phyloP scores from a whole-genome alignment of 2,329 filamentous ascomycete genomes.

The Trichoderma pleuroti region DNA sequence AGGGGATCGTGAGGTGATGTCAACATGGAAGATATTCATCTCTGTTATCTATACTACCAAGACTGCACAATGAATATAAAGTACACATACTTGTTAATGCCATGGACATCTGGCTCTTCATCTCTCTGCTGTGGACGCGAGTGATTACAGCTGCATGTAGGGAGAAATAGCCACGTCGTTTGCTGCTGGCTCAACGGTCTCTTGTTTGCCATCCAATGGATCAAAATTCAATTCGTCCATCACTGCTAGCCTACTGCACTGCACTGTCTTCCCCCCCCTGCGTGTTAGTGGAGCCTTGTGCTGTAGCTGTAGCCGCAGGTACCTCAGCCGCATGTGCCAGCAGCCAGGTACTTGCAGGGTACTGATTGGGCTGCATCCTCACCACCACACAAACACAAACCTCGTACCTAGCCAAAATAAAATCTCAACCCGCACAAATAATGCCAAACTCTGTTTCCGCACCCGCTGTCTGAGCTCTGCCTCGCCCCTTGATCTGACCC shows the following conservation, averaged over 20 bases:
- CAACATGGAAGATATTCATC: background rate
- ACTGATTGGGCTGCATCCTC: conserved; percentile 10
- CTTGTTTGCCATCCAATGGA: background rate
- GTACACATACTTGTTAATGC: background rate
- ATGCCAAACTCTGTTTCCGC: conserved; percentile 2
- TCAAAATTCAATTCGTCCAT: background rate
- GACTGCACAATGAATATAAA: background rate
- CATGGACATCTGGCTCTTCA: background rate
- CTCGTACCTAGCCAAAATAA: conserved; percentile 10
- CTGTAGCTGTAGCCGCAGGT: background rate
- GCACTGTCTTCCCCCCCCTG: background rate
- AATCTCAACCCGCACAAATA: conserved; percentile 7
- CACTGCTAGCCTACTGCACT: background rate
- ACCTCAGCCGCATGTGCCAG: background rate
- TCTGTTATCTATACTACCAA: background rate
- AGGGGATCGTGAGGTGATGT: background rate
- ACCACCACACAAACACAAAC: conserved; percentile 15
- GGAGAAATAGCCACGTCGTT: background rate
- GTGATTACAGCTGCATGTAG: background rate
- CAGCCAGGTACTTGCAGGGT: background rate
- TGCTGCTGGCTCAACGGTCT: background rate
- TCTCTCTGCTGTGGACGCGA: background rate
- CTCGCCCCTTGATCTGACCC: background rate
- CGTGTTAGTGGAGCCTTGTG: background rate
- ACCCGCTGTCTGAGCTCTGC: background rate